These are phyloP conservation scores for Barbarea vulgaris DNA, from an alignment of 345 rosid genomes.

Conservation along the genomic window DNA sequence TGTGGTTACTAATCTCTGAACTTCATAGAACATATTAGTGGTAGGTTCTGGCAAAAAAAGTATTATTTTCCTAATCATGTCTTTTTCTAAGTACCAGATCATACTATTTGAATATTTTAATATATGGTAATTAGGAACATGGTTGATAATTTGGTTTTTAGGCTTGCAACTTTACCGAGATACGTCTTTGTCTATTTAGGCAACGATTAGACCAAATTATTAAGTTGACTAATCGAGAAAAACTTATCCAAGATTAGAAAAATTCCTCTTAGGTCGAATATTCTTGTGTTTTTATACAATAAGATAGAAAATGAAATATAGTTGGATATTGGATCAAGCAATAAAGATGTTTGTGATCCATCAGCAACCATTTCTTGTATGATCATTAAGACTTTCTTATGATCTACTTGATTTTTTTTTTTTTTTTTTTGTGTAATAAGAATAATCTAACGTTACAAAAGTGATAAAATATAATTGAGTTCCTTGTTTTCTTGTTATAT, in stretches of 20 bases:
- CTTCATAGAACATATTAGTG: not conserved
- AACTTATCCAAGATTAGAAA: conserved; percentile 22
- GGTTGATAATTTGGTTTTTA: not conserved
- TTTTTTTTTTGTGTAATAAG: not conserved
- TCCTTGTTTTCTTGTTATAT: conserved; percentile 32
- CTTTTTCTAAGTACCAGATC: not conserved
- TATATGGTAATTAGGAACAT: conserved; percentile 6
- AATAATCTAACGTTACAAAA: not conserved
- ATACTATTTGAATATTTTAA: conserved; percentile 1
- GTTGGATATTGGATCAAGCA: conserved; percentile 23
- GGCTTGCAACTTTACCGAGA: conserved; percentile 10
- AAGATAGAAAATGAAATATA: not conserved
- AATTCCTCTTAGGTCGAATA: conserved; percentile 11
- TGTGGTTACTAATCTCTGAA: conserved; percentile 2
- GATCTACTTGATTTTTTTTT: not conserved
- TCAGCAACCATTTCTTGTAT: conserved; percentile 6
- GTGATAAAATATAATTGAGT: not conserved
- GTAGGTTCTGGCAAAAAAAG: not conserved
- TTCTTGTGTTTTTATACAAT: conserved; percentile 19
- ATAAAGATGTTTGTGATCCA: conserved; percentile 30
- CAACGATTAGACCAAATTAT: conserved; percentile 1
- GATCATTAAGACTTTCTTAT: not conserved
- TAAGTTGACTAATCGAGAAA: conserved; percentile 24
- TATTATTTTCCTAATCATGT: not conserved
- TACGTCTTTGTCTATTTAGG: conserved; percentile 24